These are phyloP conservation scores for Jatropha curcas DNA, from an alignment of 345 rosid species.

Conservation along the genomic window DNA sequence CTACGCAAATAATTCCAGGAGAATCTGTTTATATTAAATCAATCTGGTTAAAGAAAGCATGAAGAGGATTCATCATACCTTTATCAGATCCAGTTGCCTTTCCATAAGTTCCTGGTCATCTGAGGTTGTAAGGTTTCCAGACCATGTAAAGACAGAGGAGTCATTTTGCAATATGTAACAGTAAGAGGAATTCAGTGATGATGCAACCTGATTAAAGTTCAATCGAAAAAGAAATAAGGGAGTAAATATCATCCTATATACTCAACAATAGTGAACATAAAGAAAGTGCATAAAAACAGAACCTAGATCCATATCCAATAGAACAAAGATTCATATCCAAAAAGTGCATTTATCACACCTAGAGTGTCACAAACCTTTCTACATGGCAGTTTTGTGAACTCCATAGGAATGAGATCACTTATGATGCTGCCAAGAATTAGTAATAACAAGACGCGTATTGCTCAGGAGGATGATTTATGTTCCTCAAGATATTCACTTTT, in stretches of 20 bases:
- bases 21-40: constrained; percentile 9
- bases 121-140: constrained; percentile 73
- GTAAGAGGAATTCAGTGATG: constrained; percentile 87
- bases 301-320: constrained; percentile 4
- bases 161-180: constrained; percentile 86
- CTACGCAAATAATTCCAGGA: not conserved
- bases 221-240: not conserved
- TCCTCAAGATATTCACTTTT: not conserved
- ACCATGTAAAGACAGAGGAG: constrained; percentile 84
- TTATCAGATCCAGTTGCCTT: constrained; percentile 93
- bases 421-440: not conserved
- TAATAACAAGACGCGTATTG: not conserved
- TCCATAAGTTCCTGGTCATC: constrained; percentile 87
- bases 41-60: constrained; percentile 8
- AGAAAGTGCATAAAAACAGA: not conserved
- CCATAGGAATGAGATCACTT: not conserved
- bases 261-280: not conserved
- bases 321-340: not conserved
- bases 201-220: constrained; percentile 60
- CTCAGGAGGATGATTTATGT: not conserved
- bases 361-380: not conserved
- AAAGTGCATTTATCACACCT: not conserved
- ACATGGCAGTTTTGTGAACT: not conserved
- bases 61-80: constrained; percentile 49
- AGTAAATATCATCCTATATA: constrained; percentile 9